Evolutionary conservation across 805 yeast species (phyloP), one percentile per base, ranked within the genome.

Genomic region (Metschnikowia chrysomelidarum): DNA sequence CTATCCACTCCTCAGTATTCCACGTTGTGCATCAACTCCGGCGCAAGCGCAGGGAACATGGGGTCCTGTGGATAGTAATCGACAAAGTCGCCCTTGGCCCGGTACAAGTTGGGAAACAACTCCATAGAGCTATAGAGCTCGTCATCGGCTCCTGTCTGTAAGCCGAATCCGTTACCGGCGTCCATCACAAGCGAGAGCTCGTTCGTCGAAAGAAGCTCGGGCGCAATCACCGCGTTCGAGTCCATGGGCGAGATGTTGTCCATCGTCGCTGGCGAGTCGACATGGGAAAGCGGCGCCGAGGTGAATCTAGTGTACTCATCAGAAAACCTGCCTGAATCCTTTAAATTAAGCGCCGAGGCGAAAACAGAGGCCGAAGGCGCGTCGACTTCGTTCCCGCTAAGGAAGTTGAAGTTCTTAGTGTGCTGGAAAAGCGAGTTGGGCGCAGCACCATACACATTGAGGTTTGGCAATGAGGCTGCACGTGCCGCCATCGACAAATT

Each of bases 401-500:
- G 20, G 13, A 23, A 37, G 13, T 37, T 32, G 22, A 36, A 33
- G 36, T 29, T 30, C 7, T 30, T 25, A 29, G 25, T 24, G 33
- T 40, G 41, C 37, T 24, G 39, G 36, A 41, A 34, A 8, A 37
- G 32, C 27, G 33, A 11, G 31, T 37, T 34, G 3, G 40, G 40
- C 2, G 35, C 40, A 4, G 24, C 30, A 11, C 27, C 19, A 18
- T 24, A 41, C 4, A 37, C 21, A 30, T 24, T 28, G 34, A 51
- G 34, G 50, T 47, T 49, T 13, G 55, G 55, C 10, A 39, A 50
- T 1, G 53, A 48, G 8, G 43, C 37, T 18, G 53, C 51, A 2
- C 55, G 46, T 20, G 36, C 29, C 17, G 43, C 38, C 16, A 47
- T 26, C 25, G 43, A 51, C 21, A 46, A 44, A 13, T 30, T 32